phyloP scores from a whole-genome alignment of 129 eudicot species.

The Oenanthe sinensis region DNA sequence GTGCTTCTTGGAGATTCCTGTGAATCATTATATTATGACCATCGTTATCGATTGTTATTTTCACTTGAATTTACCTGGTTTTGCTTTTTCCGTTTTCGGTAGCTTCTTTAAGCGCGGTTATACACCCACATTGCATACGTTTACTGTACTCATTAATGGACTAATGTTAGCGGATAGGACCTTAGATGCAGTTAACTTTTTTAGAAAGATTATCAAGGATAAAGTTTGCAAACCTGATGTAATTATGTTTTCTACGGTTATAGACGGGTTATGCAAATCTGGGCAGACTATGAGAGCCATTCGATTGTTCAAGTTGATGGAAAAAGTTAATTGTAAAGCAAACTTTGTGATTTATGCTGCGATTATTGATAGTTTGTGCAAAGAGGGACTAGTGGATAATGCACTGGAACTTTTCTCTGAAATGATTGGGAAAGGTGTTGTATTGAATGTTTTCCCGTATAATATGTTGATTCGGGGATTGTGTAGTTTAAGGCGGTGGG shows the following conservation, averaged over 20 bases:
- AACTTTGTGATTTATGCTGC: background rate
- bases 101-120: slow-evolving; percentile 18
- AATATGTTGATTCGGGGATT: slow-evolving; percentile 4
- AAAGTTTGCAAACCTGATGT: slow-evolving; percentile 16
- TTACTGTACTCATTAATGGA: slow-evolving; percentile 20
- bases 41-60: background rate
- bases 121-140: slow-evolving; percentile 7
- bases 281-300: slow-evolving; percentile 14
- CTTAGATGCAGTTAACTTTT: slow-evolving; percentile 14
- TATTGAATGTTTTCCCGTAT: background rate
- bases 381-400: slow-evolving; percentile 2
- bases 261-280: slow-evolving; percentile 25
- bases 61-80: background rate
- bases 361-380: slow-evolving; percentile 6
- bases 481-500: slow-evolving; percentile 6
- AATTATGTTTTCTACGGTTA: slow-evolving; percentile 1
- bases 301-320: background rate
- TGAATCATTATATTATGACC: background rate
- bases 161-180: slow-evolving; percentile 12
- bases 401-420: background rate
- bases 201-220: slow-evolving; percentile 13
- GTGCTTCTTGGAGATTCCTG: slow-evolving; percentile 1
- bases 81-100: slow-evolving; percentile 23
- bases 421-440: background rate
- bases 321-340: background rate